These are phyloP conservation scores for Zizania latifolia DNA, from an alignment of 176 grass and related monocot genomes.

Conservation along the genomic window DNA sequence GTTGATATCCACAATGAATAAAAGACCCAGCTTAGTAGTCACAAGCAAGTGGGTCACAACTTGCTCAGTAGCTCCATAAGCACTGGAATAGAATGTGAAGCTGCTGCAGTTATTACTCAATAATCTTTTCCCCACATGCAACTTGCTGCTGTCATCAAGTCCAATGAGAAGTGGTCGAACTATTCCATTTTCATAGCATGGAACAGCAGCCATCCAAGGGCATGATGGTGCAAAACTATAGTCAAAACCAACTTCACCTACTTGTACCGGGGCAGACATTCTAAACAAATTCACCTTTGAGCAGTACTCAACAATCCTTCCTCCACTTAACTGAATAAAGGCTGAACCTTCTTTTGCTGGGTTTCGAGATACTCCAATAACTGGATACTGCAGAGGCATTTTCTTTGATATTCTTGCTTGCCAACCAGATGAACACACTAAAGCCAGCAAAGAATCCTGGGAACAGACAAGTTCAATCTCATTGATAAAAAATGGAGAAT, in stretches of 20 bases:
- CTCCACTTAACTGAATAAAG: conserved; percentile 78
- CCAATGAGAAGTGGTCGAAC: conserved; percentile 60
- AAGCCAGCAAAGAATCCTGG: conserved; percentile 54
- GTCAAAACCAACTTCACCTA: conserved; percentile 27
- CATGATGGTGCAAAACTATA: conserved; percentile 54
- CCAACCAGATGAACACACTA: conserved; percentile 74
- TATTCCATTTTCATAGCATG: conserved; percentile 48
- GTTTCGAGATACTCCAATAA: conserved; percentile 51
- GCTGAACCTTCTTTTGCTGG: conserved; percentile 63
- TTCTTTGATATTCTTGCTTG: conserved; percentile 64
- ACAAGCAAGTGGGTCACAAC: conserved; percentile 75
- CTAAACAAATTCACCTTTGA: conserved; percentile 41
- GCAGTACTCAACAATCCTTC: conserved; percentile 66
- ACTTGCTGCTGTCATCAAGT: conserved; percentile 76
- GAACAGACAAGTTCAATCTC: conserved; percentile 89
- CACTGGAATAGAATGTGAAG: conserved; percentile 72
- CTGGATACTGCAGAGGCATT: conserved; percentile 41
- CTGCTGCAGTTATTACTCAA: conserved; percentile 78
- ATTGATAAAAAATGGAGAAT: conserved; percentile 39
- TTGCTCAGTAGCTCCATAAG: conserved; percentile 46
- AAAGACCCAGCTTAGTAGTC: conserved; percentile 79
- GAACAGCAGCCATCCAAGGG: conserved; percentile 73
- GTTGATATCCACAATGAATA: conserved; percentile 59
- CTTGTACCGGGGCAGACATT: conserved; percentile 21
- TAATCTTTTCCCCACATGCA: conserved; percentile 68